A percentile compares a stretch with the other conserved stretches of the same genome.
phyloP scores from a whole-genome alignment of 2,329 filamentous ascomycete species.

The Sporothrix globosa region DNA sequence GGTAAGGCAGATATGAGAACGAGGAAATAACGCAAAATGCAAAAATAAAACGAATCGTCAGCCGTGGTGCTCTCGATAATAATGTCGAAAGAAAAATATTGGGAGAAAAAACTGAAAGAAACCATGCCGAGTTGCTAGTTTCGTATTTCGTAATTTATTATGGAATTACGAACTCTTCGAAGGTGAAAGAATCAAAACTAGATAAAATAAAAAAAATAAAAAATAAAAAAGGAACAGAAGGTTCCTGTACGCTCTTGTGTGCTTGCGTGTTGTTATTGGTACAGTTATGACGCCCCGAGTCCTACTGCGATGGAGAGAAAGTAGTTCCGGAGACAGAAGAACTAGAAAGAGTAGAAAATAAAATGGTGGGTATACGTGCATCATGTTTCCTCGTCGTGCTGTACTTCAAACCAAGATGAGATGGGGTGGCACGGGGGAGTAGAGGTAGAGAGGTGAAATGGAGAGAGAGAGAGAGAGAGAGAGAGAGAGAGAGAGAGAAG shows the following conservation, averaged over 20 bases:
- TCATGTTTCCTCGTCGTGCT: slow-evolving; percentile 24
- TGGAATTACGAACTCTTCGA: neutral
- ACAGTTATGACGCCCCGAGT: too few relatives aligned
- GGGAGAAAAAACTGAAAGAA: neutral
- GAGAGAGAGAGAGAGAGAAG: neutral
- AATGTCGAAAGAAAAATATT: neutral
- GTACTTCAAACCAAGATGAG: neutral
- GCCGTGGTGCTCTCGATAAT: neutral
- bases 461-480: neutral
- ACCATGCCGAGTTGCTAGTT: neutral
- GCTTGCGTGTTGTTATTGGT: too few relatives aligned
- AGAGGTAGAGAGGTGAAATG: neutral
- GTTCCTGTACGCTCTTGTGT: neutral
- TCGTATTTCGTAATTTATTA: slow-evolving; percentile 5
- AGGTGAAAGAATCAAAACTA: neutral
- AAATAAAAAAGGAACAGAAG: neutral
- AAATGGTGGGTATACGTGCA: slow-evolving; percentile 29
- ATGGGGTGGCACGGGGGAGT: neutral
- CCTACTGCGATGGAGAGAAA: neutral
- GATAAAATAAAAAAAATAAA: neutral
- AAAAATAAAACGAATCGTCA: neutral
- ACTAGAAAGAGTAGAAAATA: neutral
- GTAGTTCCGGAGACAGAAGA: neutral
- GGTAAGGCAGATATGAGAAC: too few relatives aligned
- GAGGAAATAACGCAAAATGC: too few relatives aligned